Percentiles rank a stretch among this genome's conserved stretches.
Conservation (phyloP, 495 filamentous ascomycete species). For the Penicillium soppii region DNA sequence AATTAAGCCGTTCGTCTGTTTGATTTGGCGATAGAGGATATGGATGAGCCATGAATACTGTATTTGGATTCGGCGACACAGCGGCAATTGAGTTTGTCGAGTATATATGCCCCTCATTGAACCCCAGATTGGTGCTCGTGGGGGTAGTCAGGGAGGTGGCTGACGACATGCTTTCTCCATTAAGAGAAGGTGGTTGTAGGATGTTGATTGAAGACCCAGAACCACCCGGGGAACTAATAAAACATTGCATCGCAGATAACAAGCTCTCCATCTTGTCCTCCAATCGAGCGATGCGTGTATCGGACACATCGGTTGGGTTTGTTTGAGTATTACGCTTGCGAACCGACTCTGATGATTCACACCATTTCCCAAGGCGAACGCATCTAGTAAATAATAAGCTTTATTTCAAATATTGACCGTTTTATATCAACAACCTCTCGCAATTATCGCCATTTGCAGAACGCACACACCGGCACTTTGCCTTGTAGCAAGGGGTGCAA, state of each 20-base stretch:
- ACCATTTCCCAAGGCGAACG: conserved; percentile 39
- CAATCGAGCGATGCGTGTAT: conserved; percentile 46
- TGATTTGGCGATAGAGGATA: too few relatives aligned
- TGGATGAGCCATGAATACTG: too few relatives aligned
- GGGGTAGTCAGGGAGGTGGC: neutral
- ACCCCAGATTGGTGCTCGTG: neutral
- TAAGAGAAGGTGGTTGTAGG: neutral
- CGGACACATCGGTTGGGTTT: conserved; percentile 35
- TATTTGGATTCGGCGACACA: neutral
- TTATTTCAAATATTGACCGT: neutral
- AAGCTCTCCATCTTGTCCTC: conserved; percentile 36
- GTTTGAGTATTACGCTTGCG: conserved; percentile 28
- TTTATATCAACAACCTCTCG: conserved; percentile 25
- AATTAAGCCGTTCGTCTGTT: conserved; percentile 33
- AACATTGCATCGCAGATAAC: conserved; percentile 19
- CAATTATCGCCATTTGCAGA: conserved; percentile 14
- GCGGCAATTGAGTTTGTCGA: neutral
- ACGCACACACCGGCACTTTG: conserved; percentile 31
- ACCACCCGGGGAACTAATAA: conserved; percentile 2
- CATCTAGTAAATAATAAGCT: conserved; percentile 36
- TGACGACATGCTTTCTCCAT: neutral
- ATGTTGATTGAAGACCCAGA: conserved; percentile 2
- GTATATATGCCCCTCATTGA: neutral
- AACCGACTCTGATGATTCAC: conserved; percentile 32
- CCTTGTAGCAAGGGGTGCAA: conserved; percentile 31